phyloP scores from a whole-genome alignment of 139 green algal genomes.

The Pseudopediastrum boryanum region DNA sequence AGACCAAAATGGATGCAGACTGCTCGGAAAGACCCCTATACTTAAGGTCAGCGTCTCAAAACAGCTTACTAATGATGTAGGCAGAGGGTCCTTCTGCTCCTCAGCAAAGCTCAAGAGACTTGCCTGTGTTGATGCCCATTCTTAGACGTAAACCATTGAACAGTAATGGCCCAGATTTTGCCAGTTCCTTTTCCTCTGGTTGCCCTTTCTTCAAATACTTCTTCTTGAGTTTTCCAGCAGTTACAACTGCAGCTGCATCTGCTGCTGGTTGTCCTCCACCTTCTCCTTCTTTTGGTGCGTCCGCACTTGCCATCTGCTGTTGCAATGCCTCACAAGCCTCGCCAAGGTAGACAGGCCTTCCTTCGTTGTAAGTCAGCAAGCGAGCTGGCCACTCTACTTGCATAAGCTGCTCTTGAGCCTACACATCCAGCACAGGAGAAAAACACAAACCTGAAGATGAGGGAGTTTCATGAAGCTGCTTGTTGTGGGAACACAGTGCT shows the following conservation, averaged over 20 bases:
- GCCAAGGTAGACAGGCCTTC: conserved; percentile 31
- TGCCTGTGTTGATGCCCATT: conserved; percentile 65
- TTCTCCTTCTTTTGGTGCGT: too few species aligned
- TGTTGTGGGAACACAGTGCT: neutral
- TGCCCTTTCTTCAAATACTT: too few species aligned
- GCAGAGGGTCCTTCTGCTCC: neutral
- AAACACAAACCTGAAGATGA: neutral
- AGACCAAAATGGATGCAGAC: neutral
- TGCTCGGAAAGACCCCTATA: neutral
- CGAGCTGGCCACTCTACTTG: conserved; percentile 39
- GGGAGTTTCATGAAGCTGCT: neutral
- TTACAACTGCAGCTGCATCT: neutral
- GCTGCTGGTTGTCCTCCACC: conserved; percentile 16
- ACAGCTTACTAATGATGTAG: neutral
- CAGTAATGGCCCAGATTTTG: conserved; percentile 38
- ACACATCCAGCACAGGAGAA: too few species aligned
- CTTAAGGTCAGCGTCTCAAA: neutral
- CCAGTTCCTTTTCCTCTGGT: too few species aligned
- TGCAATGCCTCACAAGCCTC: conserved; percentile 32
- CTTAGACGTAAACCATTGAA: conserved; percentile 55
- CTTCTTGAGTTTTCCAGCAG: neutral
- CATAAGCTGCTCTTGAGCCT: conserved; percentile 46
- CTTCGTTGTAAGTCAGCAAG: conserved; percentile 38
- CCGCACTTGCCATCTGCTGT: too few species aligned
- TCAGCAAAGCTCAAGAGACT: neutral